Percentiles rank a stretch among this genome's conserved stretches.
Conservation (phyloP, 805 yeast species). For the Wickerhamomyces subpelliculosus region DNA sequence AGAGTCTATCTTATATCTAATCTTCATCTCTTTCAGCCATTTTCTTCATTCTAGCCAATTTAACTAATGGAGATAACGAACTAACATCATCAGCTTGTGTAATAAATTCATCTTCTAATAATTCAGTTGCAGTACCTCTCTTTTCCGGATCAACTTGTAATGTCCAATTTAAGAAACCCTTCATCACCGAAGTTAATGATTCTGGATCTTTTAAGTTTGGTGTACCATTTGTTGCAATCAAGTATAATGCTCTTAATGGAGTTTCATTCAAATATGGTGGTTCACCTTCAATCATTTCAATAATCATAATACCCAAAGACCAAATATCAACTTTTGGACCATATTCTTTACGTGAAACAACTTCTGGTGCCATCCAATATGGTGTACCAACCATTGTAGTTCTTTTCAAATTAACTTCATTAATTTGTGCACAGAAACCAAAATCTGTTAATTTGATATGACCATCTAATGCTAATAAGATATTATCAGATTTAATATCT, state of each 20-base stretch:
- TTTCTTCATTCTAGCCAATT: constrained; percentile 64
- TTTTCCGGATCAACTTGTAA: constrained; percentile 77
- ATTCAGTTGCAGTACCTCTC: constrained; percentile 71
- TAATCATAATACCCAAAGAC: constrained; percentile 97
- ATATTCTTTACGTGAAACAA: constrained; percentile 88
- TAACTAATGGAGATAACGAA: constrained; percentile 67
- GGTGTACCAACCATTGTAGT: constrained; percentile 99
- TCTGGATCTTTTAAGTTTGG: constrained; percentile 90
- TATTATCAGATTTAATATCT: constrained; percentile 93
- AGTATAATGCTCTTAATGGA: constrained; percentile 86
- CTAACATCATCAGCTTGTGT: constrained; percentile 52
- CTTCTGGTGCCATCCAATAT: constrained; percentile 99
- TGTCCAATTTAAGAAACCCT: constrained; percentile 67
- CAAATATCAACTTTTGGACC: constrained; percentile 97
- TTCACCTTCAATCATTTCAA: constrained; percentile 98
- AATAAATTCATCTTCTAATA: constrained; percentile 62
- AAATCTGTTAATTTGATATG: constrained; percentile 92
- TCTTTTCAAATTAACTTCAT: constrained; percentile 75
- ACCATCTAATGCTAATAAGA: constrained; percentile 75
- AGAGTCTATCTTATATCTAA: no score
- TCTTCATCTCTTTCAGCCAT: constrained; percentile 27
- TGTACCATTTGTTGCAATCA: constrained; percentile 95
- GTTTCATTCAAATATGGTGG: constrained; percentile 97
- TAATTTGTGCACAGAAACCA: constrained; percentile 93
- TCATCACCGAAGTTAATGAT: constrained; percentile 56